Base-by-base conservation (phyloP, 768 basidiomycete species). In the Phanerochaete carnosa region DNA sequence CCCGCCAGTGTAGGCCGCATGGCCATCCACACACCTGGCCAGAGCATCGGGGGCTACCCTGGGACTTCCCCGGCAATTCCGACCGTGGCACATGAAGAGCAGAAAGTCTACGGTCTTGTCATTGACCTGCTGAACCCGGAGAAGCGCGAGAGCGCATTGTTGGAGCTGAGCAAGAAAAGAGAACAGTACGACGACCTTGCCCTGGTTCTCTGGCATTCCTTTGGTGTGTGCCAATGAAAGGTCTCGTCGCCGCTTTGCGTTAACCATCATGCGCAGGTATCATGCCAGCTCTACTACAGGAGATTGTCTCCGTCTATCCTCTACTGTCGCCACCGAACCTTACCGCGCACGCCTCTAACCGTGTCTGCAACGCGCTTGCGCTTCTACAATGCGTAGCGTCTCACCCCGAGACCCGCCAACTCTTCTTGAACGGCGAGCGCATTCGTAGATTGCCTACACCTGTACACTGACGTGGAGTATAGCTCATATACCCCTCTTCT, bases 181-280 rank as follows among this genome's bases (percentile, higher is more conserved):
- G 97, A 98, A 76, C 95, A 98, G 75, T 98, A 96, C 71, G 97
- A 99, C 72, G 95, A 99, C 75, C 86, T 99, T 49, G 97, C 97
- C 1, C 83, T 98, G 45, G 92, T 99, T 26, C 81, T 99, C 7
- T 99, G 97, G 97, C 95, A 98, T 69, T 95, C 95, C 1, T 99
- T 98, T 69, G 96, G 96, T 96, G 65, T 59, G 78, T 15, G 32
- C 25, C 33, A 35, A 35, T 15, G 8, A 35, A 45, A 28, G 12
- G 37, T 49, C 32, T 23, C 25, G 28, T 43, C 55, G 32, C 12
- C 47, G 15, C 39, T 22, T 19, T 50, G 5, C 4, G 15, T 28
- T 12, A 25, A 2, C 49, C 9, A 57, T 47, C 33, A 35, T 13
- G 6, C 39, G 3, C 52, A 98, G 96, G 96, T 53, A 91, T 98